Base-by-base conservation (phyloP, 208 protist genomes). In the Naegleria lovaniensis region DNA sequence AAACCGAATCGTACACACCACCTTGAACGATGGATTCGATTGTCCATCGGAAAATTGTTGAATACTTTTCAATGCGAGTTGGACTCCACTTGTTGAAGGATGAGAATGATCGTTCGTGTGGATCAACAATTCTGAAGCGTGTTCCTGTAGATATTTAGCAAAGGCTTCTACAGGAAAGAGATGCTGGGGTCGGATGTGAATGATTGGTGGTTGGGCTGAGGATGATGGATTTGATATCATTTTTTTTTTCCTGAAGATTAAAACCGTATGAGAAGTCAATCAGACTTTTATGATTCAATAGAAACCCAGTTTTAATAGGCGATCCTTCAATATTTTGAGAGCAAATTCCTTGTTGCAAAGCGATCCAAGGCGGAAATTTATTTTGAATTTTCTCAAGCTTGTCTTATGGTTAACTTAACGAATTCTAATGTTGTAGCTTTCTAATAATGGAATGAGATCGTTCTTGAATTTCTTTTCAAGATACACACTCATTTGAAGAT, bases 21-120 rank as follows among this genome's bases (percentile, higher is more conserved):
- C 39, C 15, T 40, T 43, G 33, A 52, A 87, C 33, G 40, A 41
- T 36, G 84, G 84, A 87, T 87, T 87, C 0, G 40, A 55, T 52
- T 87, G 84, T 22, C 84, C 84, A 29, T 85, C 39, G 9, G 29
- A n/a, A 48, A 85, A 85, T 48, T 85, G 83, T 79, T 36, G 25
- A 79, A 79, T 79, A 29, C 55, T 67, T 29, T 67, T 48, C 43
- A 48, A 48, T 48, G 43, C 43, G 43, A 48, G 55, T 67, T 29
- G 55, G 13, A 29, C 11, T 22, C 11, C 2, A 4, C 55, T 67
- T 67, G 55, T 67, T 67, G 55, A 19, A 58, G 5, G 51, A 58
- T 58, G 51, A 58, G 11, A 29, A 67, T 67, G 11, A 29, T 67
- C 1, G 13, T 15, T 67, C 6, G 4, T 67, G 55, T 67, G 4